Percentiles rank a stretch among this genome's conserved stretches.
Conservation (phyloP, 345 rosid species). For the Euphorbia lathyris region DNA sequence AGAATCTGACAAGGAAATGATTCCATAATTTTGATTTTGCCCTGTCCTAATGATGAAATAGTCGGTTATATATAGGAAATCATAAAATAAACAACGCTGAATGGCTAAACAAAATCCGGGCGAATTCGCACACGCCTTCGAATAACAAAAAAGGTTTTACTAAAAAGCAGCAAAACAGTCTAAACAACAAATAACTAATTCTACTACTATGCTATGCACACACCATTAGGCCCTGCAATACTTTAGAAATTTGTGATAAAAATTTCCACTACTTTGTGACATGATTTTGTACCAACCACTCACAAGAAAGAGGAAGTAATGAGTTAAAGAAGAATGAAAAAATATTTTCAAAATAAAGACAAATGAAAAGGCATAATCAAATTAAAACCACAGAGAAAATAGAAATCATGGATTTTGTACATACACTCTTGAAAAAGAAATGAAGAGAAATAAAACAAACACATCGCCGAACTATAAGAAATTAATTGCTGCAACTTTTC, state of each 20-base stretch:
- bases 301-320: too few relatives aligned
- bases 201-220: neutral
- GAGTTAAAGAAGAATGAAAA: too few relatives aligned
- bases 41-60: neutral
- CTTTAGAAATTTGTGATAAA: neutral
- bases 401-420: neutral
- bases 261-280: neutral
- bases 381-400: neutral
- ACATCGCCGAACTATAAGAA: neutral
- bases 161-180: neutral
- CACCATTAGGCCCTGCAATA: neutral
- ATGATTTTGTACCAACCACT: neutral
- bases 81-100: neutral
- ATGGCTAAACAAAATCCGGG: neutral
- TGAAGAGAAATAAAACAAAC: neutral
- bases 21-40: neutral
- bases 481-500: neutral
- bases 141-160: neutral
- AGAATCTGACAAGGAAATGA: neutral
- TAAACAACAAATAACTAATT: neutral
- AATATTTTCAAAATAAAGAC: too few relatives aligned
- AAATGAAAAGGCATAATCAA: too few relatives aligned
- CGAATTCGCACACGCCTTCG: neutral
- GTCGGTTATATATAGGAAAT: neutral
- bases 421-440: neutral